Evolutionary conservation across 2,329 filamentous ascomycete species (phyloP).

Genomic region (Xylariaceae sp.): DNA sequence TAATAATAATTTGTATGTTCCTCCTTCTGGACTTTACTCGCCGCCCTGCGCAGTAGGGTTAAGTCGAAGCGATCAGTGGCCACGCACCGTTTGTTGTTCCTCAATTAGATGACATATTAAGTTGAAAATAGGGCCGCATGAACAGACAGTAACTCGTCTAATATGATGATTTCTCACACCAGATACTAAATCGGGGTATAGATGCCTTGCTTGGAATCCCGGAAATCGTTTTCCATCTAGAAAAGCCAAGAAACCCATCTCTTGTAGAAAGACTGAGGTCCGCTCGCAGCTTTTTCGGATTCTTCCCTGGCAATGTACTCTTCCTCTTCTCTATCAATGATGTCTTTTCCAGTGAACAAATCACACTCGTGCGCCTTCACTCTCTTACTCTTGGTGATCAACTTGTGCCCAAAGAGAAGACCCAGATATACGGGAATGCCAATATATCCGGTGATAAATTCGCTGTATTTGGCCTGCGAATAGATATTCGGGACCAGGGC

Average conservation of each 20-base stretch:
- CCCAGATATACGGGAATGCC: conserved; percentile 72
- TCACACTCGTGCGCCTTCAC: conserved; percentile 59
- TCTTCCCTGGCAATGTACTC: conserved; percentile 59
- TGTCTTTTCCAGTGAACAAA: conserved; percentile 68
- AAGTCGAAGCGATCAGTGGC: too few species aligned
- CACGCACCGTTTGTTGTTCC: too few species aligned
- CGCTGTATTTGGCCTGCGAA: conserved; percentile 52
- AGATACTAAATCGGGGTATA: too few species aligned
- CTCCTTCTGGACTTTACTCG: too few species aligned
- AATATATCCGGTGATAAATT: conserved; percentile 72
- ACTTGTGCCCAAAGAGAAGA: conserved; percentile 66
- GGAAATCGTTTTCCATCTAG: too few species aligned
- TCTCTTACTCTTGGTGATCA: conserved; percentile 49
- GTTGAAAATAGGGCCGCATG: too few species aligned
- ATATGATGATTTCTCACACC: too few species aligned
- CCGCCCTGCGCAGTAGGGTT: too few species aligned
- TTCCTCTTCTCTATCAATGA: conserved; percentile 69
- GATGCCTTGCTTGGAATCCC: too few species aligned
- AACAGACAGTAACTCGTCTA: too few species aligned
- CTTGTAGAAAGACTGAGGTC: conserved; percentile 50
- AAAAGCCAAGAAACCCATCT: conserved; percentile 60
- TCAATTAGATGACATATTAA: too few species aligned
- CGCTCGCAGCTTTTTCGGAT: conserved; percentile 28
- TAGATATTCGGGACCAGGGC: conserved; percentile 57
- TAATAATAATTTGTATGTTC: too few species aligned